Conservation (phyloP, 2,329 filamentous ascomycete genomes). For the Clonostachys solani region DNA sequence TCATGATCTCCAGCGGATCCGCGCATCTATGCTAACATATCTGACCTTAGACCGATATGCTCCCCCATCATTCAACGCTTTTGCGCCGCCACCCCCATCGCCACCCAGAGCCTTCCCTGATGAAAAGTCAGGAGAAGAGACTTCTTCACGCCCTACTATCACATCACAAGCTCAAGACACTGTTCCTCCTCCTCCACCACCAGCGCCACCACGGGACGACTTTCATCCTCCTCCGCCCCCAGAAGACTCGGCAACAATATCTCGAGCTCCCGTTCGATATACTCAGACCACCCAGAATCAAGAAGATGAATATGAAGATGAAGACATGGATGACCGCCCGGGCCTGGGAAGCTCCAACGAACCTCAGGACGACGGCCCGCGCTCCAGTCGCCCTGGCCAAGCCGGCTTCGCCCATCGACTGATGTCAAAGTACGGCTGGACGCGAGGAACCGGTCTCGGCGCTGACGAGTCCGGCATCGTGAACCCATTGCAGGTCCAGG, state of each 20-base stretch:
- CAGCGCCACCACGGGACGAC: constrained; percentile 8
- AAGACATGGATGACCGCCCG: constrained; percentile 13
- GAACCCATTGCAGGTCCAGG: constrained; percentile 75
- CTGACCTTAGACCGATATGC: background rate
- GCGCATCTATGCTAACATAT: background rate
- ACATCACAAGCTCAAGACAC: constrained; percentile 22
- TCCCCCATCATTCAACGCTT: constrained; percentile 50
- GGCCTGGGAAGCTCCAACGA: background rate
- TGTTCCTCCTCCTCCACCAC: constrained; percentile 18
- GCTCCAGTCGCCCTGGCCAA: constrained; percentile 71
- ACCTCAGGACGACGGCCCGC: constrained; percentile 29
- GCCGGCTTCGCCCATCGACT: constrained; percentile 81
- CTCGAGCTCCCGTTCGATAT: constrained; percentile 75
- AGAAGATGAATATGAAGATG: constrained; percentile 32
- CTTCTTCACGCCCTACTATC: constrained; percentile 47
- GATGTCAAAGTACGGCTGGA: constrained; percentile 93
- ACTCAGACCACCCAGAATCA: constrained; percentile 17
- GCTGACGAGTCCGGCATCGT: constrained; percentile 79
- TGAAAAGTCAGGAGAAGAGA: constrained; percentile 66
- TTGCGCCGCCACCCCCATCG: constrained; percentile 48
- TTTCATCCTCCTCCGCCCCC: constrained; percentile 27
- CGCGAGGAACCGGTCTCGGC: constrained; percentile 81
- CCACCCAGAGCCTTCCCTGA: constrained; percentile 42
- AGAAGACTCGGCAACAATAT: constrained; percentile 58
- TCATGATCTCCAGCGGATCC: background rate